phyloP scores from a whole-genome alignment of 441 rosid species.

The Gossypium laxum region DNA sequence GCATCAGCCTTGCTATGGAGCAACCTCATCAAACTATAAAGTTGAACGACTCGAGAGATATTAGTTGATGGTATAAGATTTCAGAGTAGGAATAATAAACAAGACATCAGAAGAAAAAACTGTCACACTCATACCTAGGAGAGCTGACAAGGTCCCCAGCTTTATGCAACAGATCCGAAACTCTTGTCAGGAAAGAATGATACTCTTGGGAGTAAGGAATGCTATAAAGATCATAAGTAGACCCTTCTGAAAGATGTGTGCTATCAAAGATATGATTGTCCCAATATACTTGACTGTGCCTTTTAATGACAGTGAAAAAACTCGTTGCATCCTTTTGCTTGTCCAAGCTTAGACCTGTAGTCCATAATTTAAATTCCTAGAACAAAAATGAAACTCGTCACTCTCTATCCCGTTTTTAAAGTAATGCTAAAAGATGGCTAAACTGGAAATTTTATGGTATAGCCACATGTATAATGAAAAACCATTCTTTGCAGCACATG shows the following conservation, averaged over 20 bases:
- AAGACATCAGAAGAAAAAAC: constrained; percentile 12
- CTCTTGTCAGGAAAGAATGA: constrained; percentile 46
- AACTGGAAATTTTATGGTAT: not conserved
- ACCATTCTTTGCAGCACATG: constrained; percentile 2
- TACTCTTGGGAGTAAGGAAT: constrained; percentile 68
- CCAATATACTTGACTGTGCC: constrained; percentile 44
- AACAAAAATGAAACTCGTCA: constrained; percentile 19
- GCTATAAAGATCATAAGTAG: constrained; percentile 42
- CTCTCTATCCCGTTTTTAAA: not conserved
- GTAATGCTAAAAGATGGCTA: constrained; percentile 14
- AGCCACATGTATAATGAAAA: constrained; percentile 2
- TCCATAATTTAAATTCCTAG: constrained; percentile 80
- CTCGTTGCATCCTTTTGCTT: constrained; percentile 53
- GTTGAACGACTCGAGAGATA: constrained; percentile 17
- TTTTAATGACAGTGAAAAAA: constrained; percentile 69
- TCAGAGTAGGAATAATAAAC: not conserved
- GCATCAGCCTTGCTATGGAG: constrained; percentile 80
- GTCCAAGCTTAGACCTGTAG: constrained; percentile 39
- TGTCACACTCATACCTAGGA: constrained; percentile 43
- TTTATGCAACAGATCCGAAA: constrained; percentile 65
- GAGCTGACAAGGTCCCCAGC: constrained; percentile 75
- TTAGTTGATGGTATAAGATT: not conserved
- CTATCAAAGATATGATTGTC: constrained; percentile 28
- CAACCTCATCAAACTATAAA: constrained; percentile 70
- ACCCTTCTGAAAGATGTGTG: constrained; percentile 26